Evolutionary conservation across 495 filamentous ascomycete genomes (phyloP).

Genomic region (Xylaria nigripes): DNA sequence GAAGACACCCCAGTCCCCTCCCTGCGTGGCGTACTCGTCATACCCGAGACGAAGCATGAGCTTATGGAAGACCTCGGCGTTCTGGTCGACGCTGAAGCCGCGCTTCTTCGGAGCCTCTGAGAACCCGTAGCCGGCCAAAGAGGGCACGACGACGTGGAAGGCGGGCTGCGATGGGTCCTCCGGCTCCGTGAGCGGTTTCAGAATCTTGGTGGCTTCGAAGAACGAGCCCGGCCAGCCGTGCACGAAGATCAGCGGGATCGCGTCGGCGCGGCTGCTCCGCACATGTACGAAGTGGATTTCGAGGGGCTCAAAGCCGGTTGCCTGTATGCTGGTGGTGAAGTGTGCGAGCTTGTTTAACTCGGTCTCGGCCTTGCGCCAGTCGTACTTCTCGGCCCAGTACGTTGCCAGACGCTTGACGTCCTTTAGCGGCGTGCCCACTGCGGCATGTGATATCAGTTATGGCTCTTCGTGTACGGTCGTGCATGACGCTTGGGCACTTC

Average conservation of each 20-base stretch:
- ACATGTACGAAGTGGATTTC: conserved; percentile 45
- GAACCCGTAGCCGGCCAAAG: conserved; percentile 57
- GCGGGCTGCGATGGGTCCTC: conserved; percentile 31
- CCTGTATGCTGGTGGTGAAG: conserved; percentile 37
- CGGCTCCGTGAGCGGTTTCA: conserved; percentile 38
- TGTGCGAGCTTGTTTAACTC: conserved; percentile 44
- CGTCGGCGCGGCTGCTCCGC: conserved; percentile 31
- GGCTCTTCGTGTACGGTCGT: conserved; percentile 10
- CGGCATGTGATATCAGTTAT: neutral
- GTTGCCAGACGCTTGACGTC: conserved; percentile 15
- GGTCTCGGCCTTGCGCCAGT: conserved; percentile 31
- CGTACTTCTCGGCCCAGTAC: conserved; percentile 16
- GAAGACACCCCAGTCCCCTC: conserved; percentile 55
- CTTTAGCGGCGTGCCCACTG: conserved; percentile 16
- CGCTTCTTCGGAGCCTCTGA: conserved; percentile 34
- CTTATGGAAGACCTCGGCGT: conserved; percentile 49
- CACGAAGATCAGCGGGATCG: conserved; percentile 47
- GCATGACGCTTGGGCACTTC: neutral
- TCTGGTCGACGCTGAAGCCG: conserved; percentile 48
- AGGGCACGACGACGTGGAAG: conserved; percentile 57
- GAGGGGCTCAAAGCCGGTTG: conserved; percentile 31
- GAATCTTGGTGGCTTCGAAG: conserved; percentile 52
- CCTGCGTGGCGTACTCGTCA: conserved; percentile 53
- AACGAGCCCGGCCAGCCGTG: conserved; percentile 61
- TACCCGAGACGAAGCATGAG: conserved; percentile 58